Conservation (phyloP, 2,329 filamentous ascomycete species). For the Beauveria asiatica region DNA sequence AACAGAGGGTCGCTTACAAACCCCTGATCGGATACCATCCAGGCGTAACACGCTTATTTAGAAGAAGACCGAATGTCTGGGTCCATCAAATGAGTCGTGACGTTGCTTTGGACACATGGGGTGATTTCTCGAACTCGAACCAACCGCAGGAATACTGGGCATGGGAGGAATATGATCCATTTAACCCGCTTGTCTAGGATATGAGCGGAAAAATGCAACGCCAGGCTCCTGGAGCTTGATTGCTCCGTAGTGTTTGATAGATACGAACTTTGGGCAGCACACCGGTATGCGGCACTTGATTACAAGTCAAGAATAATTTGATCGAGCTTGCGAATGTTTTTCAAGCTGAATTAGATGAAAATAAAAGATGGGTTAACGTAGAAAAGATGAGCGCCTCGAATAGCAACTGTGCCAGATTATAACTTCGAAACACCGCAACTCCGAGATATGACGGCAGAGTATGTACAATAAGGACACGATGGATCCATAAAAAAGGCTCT, state of each 20-base stretch:
- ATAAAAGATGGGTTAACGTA: not conserved
- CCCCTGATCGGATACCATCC: conserved; percentile 14
- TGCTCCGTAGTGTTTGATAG: not conserved
- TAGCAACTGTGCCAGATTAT: not conserved
- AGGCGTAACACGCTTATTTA: conserved; percentile 16
- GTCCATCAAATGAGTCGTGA: conserved; percentile 10
- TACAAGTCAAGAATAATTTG: not conserved
- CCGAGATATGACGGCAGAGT: conserved; percentile 3
- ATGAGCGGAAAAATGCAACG: not conserved
- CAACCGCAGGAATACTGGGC: conserved; percentile 1
- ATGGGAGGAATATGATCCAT: conserved; percentile 8
- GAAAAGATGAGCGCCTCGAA: not conserved
- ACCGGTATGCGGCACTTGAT: not conserved
- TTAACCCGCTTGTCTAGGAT: not conserved
- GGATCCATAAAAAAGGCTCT: not conserved
- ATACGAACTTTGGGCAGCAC: not conserved
- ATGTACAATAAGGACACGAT: not conserved
- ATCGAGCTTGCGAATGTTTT: not conserved
- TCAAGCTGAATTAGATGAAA: not conserved
- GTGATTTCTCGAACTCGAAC: conserved; percentile 1
- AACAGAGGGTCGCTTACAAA: conserved; percentile 13
- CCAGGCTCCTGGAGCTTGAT: not conserved
- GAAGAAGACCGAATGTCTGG: conserved; percentile 15
- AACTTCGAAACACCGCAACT: conserved; percentile 6
- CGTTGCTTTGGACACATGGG: conserved; percentile 20